These are phyloP conservation scores for Dioscorea alata DNA, from an alignment of 106 monocot species.

Conservation along the genomic window DNA sequence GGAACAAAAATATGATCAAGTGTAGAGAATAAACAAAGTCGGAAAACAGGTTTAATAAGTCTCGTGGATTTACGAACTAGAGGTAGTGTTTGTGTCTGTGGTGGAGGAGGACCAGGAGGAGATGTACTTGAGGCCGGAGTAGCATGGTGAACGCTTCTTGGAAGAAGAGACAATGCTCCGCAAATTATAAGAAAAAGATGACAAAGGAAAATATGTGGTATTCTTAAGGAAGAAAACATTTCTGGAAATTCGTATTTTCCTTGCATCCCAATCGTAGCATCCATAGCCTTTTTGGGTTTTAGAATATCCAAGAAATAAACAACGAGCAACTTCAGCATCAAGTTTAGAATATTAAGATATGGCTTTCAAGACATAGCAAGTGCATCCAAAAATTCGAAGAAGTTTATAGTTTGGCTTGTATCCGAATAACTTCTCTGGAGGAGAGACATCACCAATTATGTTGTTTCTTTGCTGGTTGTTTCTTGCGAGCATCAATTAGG, in stretches of 20 bases:
- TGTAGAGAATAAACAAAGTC: slow-evolving; percentile 7
- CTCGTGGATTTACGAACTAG: not conserved
- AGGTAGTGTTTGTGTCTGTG: not conserved
- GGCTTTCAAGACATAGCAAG: slow-evolving; percentile 2
- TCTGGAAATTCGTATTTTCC: slow-evolving; percentile 4
- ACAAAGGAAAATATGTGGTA: slow-evolving; percentile 7
- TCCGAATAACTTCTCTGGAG: slow-evolving; percentile 1
- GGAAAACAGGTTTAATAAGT: not conserved
- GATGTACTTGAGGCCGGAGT: not conserved
- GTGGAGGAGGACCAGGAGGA: not conserved
- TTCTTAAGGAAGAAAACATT: slow-evolving; percentile 6
- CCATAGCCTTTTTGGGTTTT: slow-evolving; percentile 8
- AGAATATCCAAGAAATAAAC: slow-evolving; percentile 18
- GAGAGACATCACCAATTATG: not conserved
- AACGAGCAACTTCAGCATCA: not conserved
- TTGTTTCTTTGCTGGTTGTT: not conserved
- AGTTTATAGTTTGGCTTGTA: slow-evolving; percentile 4
- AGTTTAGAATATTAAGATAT: slow-evolving; percentile 11
- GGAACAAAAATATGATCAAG: slow-evolving; percentile 7
- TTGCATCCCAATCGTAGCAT: slow-evolving; percentile 4
- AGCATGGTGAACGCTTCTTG: not conserved
- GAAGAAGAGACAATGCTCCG: not conserved
- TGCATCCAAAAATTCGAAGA: slow-evolving; percentile 1
- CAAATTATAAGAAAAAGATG: slow-evolving; percentile 14
- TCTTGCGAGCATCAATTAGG: slow-evolving; percentile 8